Evolutionary conservation across 192 early-diverging fungal genomes (phyloP).

Genomic region (Coemansia sp.): DNA sequence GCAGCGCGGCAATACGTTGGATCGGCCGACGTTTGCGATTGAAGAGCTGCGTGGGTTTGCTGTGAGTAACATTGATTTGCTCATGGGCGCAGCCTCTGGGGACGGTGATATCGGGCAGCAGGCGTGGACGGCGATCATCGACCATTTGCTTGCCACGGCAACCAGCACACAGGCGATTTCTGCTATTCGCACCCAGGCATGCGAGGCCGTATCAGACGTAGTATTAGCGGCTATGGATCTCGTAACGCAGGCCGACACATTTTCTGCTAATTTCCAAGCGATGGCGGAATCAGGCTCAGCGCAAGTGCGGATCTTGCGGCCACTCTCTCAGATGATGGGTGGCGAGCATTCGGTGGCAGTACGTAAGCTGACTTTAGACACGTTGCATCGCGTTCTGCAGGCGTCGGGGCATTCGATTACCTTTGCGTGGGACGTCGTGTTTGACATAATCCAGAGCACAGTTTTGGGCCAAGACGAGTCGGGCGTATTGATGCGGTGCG

Average conservation of each 20-base stretch:
- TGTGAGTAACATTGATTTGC: slow-evolving; percentile 33
- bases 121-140: slow-evolving; percentile 58
- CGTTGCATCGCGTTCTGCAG: slow-evolving; percentile 86
- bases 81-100: slow-evolving; percentile 15
- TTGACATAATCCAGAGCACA: slow-evolving; percentile 75
- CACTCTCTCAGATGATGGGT: slow-evolving; percentile 64
- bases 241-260: slow-evolving; percentile 53
- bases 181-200: slow-evolving; percentile 75
- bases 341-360: slow-evolving; percentile 58
- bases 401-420: slow-evolving; percentile 87
- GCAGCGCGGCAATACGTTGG: slow-evolving; percentile 48
- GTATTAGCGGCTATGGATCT: slow-evolving; percentile 71
- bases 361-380: slow-evolving; percentile 82
- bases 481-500: slow-evolving; percentile 66
- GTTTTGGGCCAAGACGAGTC: background rate
- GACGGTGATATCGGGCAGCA: background rate
- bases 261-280: background rate
- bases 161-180: slow-evolving; percentile 59
- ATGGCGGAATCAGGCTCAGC: slow-evolving; percentile 67
- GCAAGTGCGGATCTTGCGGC: slow-evolving; percentile 64
- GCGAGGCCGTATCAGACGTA: slow-evolving; percentile 75
- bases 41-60: slow-evolving; percentile 38
- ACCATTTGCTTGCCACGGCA: slow-evolving; percentile 75
- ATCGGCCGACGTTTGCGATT: slow-evolving; percentile 44
- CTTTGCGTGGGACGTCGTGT: slow-evolving; percentile 83